Evolutionary conservation across 371 early-diverging fungal species (phyloP).

Genomic region (Apophysomyces trapeziformis): DNA sequence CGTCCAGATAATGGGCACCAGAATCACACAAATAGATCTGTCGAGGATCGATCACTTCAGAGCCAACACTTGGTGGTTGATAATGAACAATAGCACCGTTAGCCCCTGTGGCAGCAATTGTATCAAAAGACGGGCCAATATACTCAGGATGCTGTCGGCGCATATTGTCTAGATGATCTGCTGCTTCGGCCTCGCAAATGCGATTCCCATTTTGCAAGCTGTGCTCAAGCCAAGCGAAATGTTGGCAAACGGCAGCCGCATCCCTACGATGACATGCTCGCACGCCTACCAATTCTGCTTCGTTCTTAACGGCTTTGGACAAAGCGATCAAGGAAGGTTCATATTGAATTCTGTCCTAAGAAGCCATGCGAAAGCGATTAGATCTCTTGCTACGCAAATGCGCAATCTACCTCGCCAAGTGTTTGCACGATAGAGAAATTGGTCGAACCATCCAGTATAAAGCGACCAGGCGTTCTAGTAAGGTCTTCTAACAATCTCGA

Average conservation of each 20-base stretch:
- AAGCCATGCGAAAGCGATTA: not conserved
- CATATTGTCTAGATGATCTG: slow-evolving; percentile 76
- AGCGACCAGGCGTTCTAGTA: not conserved
- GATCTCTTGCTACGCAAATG: not conserved
- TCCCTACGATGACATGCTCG: slow-evolving; percentile 91
- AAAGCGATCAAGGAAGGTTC: slow-evolving; percentile 69
- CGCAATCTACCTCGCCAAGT: not conserved
- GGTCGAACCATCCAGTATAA: not conserved
- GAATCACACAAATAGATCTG: slow-evolving; percentile 96
- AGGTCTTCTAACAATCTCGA: no score
- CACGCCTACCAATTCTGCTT: slow-evolving; percentile 91
- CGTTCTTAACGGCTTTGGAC: slow-evolving; percentile 94
- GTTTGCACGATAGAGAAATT: not conserved
- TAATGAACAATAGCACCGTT: slow-evolving; percentile 99
- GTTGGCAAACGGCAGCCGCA: slow-evolving; percentile 87
- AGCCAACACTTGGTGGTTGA: slow-evolving; percentile 57
- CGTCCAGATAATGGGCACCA: slow-evolving; percentile 98
- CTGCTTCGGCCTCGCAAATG: slow-evolving; percentile 75
- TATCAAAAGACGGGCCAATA: slow-evolving; percentile 90
- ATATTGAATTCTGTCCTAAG: slow-evolving; percentile 43
- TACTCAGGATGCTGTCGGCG: slow-evolving; percentile 45
- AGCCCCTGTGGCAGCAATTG: slow-evolving; percentile 90
- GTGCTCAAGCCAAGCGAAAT: slow-evolving; percentile 95
- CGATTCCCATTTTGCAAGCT: slow-evolving; percentile 63
- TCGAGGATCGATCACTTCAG: slow-evolving; percentile 43